Conservation (phyloP, 1,284 basidiomycete species). For the Schizophyllum commune region DNA sequence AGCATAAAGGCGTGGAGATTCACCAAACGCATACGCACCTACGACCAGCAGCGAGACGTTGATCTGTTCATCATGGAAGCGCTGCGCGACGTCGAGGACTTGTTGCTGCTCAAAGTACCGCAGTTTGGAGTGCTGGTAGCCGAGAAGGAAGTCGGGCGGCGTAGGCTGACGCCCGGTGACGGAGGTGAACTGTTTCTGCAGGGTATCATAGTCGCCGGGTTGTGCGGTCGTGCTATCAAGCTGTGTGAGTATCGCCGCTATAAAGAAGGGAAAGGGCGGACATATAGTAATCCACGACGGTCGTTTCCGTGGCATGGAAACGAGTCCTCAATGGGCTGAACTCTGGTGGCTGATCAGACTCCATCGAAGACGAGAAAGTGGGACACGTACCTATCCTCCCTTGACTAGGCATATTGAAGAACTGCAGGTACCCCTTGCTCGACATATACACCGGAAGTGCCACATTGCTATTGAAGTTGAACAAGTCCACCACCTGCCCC, state of each 20-base stretch:
- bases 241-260: no score
- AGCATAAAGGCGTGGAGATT: no score
- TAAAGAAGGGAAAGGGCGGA: no score
- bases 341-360: constrained; percentile 16
- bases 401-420: constrained; percentile 34
- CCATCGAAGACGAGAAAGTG: neutral
- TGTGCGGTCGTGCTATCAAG: constrained; percentile 26
- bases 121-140: constrained; percentile 36
- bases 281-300: constrained; percentile 34
- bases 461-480: constrained; percentile 35
- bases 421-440: constrained; percentile 34
- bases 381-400: constrained; percentile 25
- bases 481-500: constrained; percentile 32
- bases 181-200: constrained; percentile 32
- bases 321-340: constrained; percentile 29
- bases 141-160: constrained; percentile 30
- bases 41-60: constrained; percentile 33
- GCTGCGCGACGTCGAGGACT: constrained; percentile 28
- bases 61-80: constrained; percentile 32
- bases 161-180: constrained; percentile 33
- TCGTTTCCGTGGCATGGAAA: constrained; percentile 28
- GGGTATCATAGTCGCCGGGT: constrained; percentile 29
- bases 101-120: constrained; percentile 33
- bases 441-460: constrained; percentile 34
- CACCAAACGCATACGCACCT: no score